Evolutionary conservation across 345 rosid genomes (phyloP).

Genomic region (Nasturtium officinale): DNA sequence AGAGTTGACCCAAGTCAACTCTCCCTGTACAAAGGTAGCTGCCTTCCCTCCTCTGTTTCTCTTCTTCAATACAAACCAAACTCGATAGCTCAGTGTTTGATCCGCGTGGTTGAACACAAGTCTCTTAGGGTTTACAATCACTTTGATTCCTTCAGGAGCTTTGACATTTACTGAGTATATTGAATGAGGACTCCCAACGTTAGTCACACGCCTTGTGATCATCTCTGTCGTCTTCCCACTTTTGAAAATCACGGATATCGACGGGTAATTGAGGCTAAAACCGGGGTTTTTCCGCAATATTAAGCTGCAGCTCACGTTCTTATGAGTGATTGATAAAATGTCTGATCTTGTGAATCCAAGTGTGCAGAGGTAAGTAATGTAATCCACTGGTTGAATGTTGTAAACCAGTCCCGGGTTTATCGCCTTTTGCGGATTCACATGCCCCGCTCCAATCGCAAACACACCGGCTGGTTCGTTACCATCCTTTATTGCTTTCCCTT

Average conservation of each 20-base stretch:
- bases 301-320: constrained; percentile 63
- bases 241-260: constrained; percentile 71
- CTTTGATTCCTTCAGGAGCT: constrained; percentile 63
- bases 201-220: constrained; percentile 67
- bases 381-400: constrained; percentile 69
- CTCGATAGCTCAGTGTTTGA: constrained; percentile 63
- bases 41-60: constrained; percentile 39
- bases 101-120: constrained; percentile 55
- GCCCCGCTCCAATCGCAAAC: constrained; percentile 86
- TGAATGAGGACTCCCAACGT: constrained; percentile 73
- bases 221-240: constrained; percentile 52
- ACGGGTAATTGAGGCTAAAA: constrained; percentile 86
- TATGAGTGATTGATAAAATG: constrained; percentile 70
- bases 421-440: constrained; percentile 78
- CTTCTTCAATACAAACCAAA: constrained; percentile 63
- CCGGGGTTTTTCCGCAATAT: constrained; percentile 49
- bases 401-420: constrained; percentile 81
- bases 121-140: constrained; percentile 62
- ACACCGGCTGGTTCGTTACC: constrained; percentile 61
- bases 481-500: constrained; percentile 70
- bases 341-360: constrained; percentile 67
- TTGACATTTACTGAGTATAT: constrained; percentile 63
- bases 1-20: constrained; percentile 78
- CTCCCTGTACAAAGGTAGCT: constrained; percentile 58
- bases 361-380: constrained; percentile 77